Evolutionary conservation across 495 filamentous ascomycete species (phyloP).

Genomic region (Podospora pseudopauciseta): DNA sequence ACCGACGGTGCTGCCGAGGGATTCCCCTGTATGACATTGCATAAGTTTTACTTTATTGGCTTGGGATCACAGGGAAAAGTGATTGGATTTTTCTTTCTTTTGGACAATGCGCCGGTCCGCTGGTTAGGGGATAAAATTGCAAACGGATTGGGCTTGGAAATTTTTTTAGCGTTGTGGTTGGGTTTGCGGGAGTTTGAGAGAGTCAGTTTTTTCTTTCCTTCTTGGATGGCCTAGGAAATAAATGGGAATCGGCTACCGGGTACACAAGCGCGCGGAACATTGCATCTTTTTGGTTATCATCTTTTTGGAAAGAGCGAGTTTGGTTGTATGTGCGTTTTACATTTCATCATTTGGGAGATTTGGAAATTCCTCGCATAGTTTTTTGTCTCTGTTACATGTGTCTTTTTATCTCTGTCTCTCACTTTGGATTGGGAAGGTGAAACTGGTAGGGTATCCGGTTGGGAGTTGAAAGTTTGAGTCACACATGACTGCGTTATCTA

Average conservation of each 20-base stretch:
- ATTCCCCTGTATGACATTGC: conserved; percentile 6
- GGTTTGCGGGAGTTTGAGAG: neutral
- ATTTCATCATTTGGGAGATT: neutral
- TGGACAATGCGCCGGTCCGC: neutral
- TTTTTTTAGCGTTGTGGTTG: neutral
- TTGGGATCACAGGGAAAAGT: neutral
- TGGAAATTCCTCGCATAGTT: neutral
- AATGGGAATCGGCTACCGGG: neutral
- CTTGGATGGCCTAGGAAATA: neutral
- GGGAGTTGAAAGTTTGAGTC: neutral
- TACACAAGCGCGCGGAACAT: neutral
- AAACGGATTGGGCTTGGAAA: neutral
- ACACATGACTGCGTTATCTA: neutral
- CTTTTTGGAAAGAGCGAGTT: neutral
- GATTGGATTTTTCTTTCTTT: neutral
- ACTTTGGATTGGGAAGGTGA: neutral
- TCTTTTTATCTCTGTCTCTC: neutral
- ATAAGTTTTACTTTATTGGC: neutral
- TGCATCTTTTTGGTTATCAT: neutral
- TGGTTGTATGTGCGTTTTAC: neutral
- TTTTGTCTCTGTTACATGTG: neutral
- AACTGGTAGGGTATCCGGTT: neutral
- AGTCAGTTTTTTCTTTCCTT: neutral
- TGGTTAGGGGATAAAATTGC: neutral
- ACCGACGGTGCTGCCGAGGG: neutral